Conservation (phyloP, 2,329 filamentous ascomycete genomes). For the Ambrosiella xylebori region DNA sequence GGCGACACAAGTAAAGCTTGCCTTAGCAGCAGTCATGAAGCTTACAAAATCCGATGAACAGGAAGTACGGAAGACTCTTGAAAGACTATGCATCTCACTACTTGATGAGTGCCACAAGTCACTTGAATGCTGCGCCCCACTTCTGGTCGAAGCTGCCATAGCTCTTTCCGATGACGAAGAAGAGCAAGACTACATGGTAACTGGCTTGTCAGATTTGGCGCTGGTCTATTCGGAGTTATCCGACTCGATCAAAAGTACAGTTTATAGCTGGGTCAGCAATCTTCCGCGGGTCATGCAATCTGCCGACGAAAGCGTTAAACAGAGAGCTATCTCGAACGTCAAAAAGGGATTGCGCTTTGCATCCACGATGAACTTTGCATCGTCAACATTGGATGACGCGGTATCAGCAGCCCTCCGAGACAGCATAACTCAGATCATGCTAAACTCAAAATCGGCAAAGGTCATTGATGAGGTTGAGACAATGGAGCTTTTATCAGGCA, state of each 20-base stretch:
- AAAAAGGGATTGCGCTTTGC: constrained; percentile 53
- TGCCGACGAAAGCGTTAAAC: constrained; percentile 63
- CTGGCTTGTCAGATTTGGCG: constrained; percentile 43
- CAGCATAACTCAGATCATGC: constrained; percentile 34
- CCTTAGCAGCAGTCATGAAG: constrained; percentile 59
- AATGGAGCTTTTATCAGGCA: constrained; percentile 9
- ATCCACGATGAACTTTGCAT: constrained; percentile 43
- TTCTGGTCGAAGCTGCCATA: constrained; percentile 70
- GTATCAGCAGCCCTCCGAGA: constrained; percentile 56
- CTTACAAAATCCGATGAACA: constrained; percentile 51
- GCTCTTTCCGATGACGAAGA: constrained; percentile 33
- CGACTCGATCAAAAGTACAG: constrained; percentile 48
- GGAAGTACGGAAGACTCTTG: constrained; percentile 51
- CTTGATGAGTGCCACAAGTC: constrained; percentile 64
- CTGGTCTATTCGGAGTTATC: constrained; percentile 43
- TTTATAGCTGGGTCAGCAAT: constrained; percentile 68
- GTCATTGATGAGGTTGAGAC: constrained; percentile 20
- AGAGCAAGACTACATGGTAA: constrained; percentile 25
- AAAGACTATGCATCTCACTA: constrained; percentile 54
- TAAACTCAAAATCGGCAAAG: constrained; percentile 18
- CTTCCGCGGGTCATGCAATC: constrained; percentile 71
- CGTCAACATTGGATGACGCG: constrained; percentile 47
- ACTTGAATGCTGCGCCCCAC: constrained; percentile 47
- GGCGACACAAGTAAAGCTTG: constrained; percentile 62
- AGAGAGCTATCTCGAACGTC: constrained; percentile 57